Percentiles rank a stretch among this genome's conserved stretches.
phyloP scores from a whole-genome alignment of 2,329 filamentous ascomycete genomes.

The Mollisiaceae sp. region DNA sequence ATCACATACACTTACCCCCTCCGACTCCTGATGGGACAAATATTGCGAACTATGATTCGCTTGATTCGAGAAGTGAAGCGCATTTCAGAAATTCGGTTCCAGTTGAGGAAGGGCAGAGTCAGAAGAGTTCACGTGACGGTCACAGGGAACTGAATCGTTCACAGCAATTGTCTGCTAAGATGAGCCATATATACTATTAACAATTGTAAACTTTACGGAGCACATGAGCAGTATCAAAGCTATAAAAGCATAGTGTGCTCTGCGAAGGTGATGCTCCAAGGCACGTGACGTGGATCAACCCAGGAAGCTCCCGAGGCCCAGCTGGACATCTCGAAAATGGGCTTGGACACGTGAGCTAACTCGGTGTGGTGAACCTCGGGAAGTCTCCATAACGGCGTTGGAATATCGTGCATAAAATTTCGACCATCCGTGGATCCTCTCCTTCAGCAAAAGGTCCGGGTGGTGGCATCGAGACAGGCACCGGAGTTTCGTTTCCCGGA shows the following conservation, averaged over 20 bases:
- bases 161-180: constrained; percentile 9
- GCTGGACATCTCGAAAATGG: neutral
- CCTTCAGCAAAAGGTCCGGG: too few species aligned
- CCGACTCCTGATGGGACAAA: neutral
- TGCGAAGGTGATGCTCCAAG: neutral
- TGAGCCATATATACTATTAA: constrained; percentile 13
- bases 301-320: too few species aligned
- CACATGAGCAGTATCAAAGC: neutral
- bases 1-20: neutral
- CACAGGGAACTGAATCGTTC: constrained; percentile 5
- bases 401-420: neutral
- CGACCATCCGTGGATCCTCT: neutral
- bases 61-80: neutral
- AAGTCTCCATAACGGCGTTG: too few species aligned
- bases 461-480: neutral
- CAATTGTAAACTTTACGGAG: neutral
- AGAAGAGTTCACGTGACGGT: neutral
- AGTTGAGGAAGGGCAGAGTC: neutral
- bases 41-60: neutral
- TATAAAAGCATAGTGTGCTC: neutral
- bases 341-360: neutral
- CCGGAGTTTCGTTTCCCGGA: constrained; percentile 6
- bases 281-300: neutral
- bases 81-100: neutral
- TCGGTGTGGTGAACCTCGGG: too few species aligned